Evolutionary conservation across 345 rosid genomes (phyloP), one percentile per base, ranked within the genome.

Genomic region (Bruguiera sexangula): DNA sequence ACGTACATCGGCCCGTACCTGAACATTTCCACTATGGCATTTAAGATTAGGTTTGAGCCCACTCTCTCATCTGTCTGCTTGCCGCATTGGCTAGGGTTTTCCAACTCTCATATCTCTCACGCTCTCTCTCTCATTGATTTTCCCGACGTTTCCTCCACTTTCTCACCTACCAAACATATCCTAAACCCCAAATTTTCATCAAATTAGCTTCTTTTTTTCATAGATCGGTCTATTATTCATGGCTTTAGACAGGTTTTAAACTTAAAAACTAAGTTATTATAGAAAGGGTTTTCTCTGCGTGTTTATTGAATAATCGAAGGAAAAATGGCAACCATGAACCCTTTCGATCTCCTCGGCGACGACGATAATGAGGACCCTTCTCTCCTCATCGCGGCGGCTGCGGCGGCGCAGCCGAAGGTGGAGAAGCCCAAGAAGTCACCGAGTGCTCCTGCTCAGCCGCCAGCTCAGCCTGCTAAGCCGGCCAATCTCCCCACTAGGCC

Each of bases 71-170:
- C 57, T 68, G 69, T 75, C 87, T 76, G 89, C 87, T 88, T 76
- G 89, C 88, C 89, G 88, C 88, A 76, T 48, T 69, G 77, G 79
- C 72, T 83, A 83, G 91, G 85, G 80, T 87, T 84, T 86, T 70
- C 77, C 16, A 18, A 8, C 36, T n/a, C 54, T 22, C 36, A 30
- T 22, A 63, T 66, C 57, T 1, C 10, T 7, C 34, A 26, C 78
- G 15, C 21, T 20, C 66, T 13, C 64, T 15, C 26, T 31, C 51
- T 37, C 8, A 20, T 48, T 21, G 24, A 2, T 4, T 11, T 46
- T 55, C 54, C 26, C 50, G 50, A 43, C 50, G 19, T 15, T 15
- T 43, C 4, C 69, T 69, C 57, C 11, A 10, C 48, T 65, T 63
- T 69, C 76, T 60, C n/a, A 11, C 27, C 67, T 21, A 53, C 24